phyloP scores from a whole-genome alignment of 169 alveolate species.

The Cryptosporidium parvum region DNA sequence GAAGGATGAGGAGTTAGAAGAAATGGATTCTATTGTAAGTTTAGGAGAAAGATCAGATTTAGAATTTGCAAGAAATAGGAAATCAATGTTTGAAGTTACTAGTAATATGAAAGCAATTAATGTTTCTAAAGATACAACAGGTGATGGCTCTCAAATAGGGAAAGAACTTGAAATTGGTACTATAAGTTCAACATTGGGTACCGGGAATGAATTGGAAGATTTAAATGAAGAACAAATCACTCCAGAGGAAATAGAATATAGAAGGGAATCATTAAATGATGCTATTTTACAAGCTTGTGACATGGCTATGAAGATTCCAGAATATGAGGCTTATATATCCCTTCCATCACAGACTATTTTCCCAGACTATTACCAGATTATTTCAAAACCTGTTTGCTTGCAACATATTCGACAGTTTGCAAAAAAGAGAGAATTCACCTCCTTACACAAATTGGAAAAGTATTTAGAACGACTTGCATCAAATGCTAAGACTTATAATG shows the following conservation, averaged over 20 bases:
- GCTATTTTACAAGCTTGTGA: constrained; percentile 63
- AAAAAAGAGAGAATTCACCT: constrained; percentile 59
- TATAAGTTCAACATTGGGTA: background rate
- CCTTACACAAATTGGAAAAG: constrained; percentile 61
- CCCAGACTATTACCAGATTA: constrained; percentile 66
- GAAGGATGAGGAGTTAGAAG: background rate
- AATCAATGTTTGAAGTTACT: background rate
- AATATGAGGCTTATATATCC: constrained; percentile 52
- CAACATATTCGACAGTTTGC: constrained; percentile 67
- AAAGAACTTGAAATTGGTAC: background rate
- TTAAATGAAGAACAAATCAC: constrained; percentile 42
- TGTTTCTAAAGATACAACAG: background rate
- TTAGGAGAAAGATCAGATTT: background rate
- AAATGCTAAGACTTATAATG: constrained; percentile 61
- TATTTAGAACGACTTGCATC: constrained; percentile 65
- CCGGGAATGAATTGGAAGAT: background rate
- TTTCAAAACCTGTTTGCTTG: constrained; percentile 60
- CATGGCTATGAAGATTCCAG: constrained; percentile 46
- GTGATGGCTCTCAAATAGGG: background rate
- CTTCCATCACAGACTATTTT: constrained; percentile 40
- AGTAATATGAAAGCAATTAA: background rate
- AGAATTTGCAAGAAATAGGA: background rate
- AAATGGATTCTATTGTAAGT: background rate
- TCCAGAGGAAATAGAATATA: constrained; percentile 60
- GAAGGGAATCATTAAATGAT: constrained; percentile 42